phyloP scores from a whole-genome alignment of 2,329 filamentous ascomycete species.

The Alternaria solani region DNA sequence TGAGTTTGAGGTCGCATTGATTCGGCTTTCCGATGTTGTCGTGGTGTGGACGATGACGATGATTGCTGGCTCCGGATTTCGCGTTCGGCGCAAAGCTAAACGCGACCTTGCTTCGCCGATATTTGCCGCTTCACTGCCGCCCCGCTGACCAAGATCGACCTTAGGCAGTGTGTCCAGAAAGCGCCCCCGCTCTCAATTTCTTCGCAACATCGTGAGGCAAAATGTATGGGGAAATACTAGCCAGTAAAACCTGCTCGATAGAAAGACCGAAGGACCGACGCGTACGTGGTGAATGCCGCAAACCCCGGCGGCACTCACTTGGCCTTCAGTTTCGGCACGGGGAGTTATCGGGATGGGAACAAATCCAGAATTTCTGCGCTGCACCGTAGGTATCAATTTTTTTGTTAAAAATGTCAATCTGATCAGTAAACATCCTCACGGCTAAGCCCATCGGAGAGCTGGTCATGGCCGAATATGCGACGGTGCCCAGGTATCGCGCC shows the following conservation, averaged over 20 bases:
- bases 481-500: background rate
- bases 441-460: too few relatives aligned
- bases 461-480: background rate
- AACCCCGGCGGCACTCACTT: background rate
- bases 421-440: too few relatives aligned
- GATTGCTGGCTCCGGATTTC: conserved; percentile 7
- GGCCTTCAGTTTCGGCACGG: background rate
- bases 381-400: too few relatives aligned
- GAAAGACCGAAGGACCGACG: background rate
- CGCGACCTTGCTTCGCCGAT: conserved; percentile 3
- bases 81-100: background rate
- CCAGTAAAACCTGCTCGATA: background rate
- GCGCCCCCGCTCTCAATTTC: background rate
- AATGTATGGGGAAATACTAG: too few relatives aligned
- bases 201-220: background rate
- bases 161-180: background rate
- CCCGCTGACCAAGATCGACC: background rate
- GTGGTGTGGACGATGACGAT: background rate
- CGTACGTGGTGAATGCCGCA: background rate
- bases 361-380: background rate
- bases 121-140: conserved; percentile 8
- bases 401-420: too few relatives aligned
- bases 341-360: background rate
- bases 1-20: background rate
- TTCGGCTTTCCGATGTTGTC: background rate